Evolutionary conservation across 2,329 filamentous ascomycete genomes (phyloP).

Genomic region (Madurella mycetomatis): DNA sequence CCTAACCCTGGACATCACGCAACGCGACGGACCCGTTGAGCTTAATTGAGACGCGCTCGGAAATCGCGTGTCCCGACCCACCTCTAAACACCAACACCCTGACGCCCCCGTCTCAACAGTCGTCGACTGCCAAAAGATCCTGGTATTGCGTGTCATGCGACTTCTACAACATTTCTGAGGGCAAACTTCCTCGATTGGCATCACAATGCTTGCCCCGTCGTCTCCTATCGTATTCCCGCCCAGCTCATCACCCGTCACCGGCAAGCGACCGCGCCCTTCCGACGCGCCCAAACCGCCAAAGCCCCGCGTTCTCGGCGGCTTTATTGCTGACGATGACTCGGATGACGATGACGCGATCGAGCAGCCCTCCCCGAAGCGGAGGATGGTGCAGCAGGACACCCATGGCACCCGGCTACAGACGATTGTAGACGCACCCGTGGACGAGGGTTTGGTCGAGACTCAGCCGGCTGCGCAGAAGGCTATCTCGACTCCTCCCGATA

Average conservation of each 20-base stretch:
- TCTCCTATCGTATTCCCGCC: constrained; percentile 27
- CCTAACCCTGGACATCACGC: no score
- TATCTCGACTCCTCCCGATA: constrained; percentile 22
- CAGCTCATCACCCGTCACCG: constrained; percentile 29
- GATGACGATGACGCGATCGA: constrained; percentile 31
- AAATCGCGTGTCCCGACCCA: not conserved
- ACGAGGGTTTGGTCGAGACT: not conserved
- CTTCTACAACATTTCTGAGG: not conserved
- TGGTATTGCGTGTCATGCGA: not conserved
- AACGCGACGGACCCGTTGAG: no score
- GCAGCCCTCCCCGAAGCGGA: constrained; percentile 40
- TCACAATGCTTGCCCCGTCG: constrained; percentile 25
- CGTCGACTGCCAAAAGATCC: not conserved
- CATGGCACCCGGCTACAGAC: constrained; percentile 11
- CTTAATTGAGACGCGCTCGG: no score
- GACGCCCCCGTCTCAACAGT: not conserved
- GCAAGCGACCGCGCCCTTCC: constrained; percentile 36
- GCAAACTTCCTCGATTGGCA: not conserved
- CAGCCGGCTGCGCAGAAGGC: not conserved
- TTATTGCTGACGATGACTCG: constrained; percentile 41
- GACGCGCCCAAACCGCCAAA: constrained; percentile 30
- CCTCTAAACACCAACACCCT: not conserved
- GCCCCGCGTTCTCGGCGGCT: constrained; percentile 38
- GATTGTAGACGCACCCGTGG: not conserved
- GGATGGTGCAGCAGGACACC: constrained; percentile 37